Conservation (phyloP, 2,329 filamentous ascomycete species). For the Aureobasidium sp. region DNA sequence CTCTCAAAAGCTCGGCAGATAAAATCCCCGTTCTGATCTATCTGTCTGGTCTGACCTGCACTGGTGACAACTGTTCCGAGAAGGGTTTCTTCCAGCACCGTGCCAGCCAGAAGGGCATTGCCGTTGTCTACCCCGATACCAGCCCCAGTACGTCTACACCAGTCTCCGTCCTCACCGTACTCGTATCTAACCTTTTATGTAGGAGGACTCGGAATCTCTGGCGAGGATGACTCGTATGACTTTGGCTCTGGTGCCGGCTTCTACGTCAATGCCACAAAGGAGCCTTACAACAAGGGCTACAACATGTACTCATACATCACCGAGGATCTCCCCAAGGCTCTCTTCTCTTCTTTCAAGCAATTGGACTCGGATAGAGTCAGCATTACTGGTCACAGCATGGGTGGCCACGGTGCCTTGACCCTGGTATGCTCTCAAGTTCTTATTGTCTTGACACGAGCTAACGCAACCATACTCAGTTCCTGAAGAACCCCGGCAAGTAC, state of each 20-base stretch:
- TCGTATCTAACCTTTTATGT: slow-evolving; percentile 12
- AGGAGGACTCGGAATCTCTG: slow-evolving; percentile 69
- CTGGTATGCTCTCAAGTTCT: slow-evolving; percentile 38
- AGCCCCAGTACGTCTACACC: slow-evolving; percentile 58
- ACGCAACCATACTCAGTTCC: slow-evolving; percentile 44
- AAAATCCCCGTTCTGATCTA: slow-evolving; percentile 85
- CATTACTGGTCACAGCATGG: slow-evolving; percentile 95
- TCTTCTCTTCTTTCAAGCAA: slow-evolving; percentile 63
- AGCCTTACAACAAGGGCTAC: slow-evolving; percentile 71
- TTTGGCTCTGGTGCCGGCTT: slow-evolving; percentile 91
- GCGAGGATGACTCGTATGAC: slow-evolving; percentile 83
- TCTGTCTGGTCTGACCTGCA: slow-evolving; percentile 90
- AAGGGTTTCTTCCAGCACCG: slow-evolving; percentile 86
- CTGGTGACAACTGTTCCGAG: slow-evolving; percentile 68
- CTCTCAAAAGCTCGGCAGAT: slow-evolving; percentile 41
- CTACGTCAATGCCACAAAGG: slow-evolving; percentile 77
- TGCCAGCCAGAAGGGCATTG: slow-evolving; percentile 72
- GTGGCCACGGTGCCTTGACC: slow-evolving; percentile 88
- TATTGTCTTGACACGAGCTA: neutral
- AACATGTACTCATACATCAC: slow-evolving; percentile 92
- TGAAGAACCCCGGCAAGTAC: slow-evolving; percentile 87
- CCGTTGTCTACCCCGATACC: slow-evolving; percentile 92
- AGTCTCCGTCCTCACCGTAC: neutral
- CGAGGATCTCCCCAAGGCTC: slow-evolving; percentile 69
- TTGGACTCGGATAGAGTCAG: slow-evolving; percentile 65